These are phyloP conservation scores for Coleophoma crateriformis DNA, from an alignment of 2,329 filamentous ascomycete species.

Conservation along the genomic window DNA sequence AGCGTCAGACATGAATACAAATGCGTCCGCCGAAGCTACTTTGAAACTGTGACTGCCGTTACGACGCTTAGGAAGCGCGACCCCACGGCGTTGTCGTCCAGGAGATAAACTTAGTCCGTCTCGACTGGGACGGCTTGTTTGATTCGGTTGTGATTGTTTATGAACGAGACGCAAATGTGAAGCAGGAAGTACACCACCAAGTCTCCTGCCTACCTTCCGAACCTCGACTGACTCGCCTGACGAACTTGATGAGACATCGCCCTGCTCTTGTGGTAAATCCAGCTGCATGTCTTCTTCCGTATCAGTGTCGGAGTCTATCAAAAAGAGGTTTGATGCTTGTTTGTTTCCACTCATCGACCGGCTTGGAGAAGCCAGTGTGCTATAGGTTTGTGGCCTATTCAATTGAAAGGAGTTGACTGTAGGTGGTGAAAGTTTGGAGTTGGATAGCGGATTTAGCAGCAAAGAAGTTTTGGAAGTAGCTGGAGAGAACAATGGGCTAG, in stretches of 20 bases:
- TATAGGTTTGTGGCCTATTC: constrained; percentile 3
- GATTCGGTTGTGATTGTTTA: constrained; percentile 29
- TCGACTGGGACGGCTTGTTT: constrained; percentile 4
- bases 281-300: constrained; percentile 16
- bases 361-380: constrained; percentile 14
- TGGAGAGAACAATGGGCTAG: constrained; percentile 25
- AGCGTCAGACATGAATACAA: constrained; percentile 18
- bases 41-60: constrained; percentile 1
- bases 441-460: background rate
- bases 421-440: background rate
- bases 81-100: constrained; percentile 18
- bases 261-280: constrained; percentile 2
- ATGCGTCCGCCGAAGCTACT: background rate
- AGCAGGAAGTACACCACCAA: constrained; percentile 59
- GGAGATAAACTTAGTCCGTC: constrained; percentile 11
- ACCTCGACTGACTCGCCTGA: constrained; percentile 22
- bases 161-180: constrained; percentile 61
- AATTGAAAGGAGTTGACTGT: constrained; percentile 10
- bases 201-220: constrained; percentile 26
- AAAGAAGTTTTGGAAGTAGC: background rate
- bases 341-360: constrained; percentile 24
- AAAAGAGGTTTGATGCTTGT: constrained; percentile 5
- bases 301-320: constrained; percentile 14
- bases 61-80: constrained; percentile 19
- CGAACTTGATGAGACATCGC: constrained; percentile 10